Base-by-base conservation (phyloP, 2,329 filamentous ascomycete species). In the Trichothecium sympodiale region DNA sequence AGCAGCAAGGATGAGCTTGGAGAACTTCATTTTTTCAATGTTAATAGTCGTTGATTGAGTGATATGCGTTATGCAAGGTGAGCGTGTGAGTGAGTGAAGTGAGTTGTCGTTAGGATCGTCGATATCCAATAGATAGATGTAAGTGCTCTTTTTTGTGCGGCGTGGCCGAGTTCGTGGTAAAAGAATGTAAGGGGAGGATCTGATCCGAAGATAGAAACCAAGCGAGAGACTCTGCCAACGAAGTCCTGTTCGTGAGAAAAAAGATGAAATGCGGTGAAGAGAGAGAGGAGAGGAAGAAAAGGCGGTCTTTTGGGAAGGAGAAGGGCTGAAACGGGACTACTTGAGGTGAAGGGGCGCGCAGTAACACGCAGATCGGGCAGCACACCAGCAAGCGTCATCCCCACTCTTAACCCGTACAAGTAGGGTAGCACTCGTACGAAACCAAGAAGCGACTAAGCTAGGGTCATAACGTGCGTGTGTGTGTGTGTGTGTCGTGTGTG, bases 141-240 rank as follows among this genome's bases (percentile, higher is more conserved):
- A 25, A 25, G 20, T 25, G 20, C 6, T 6, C 10, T 25, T 6
- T 25, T 25, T 25, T 25, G 20, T 25, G 20, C 20, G 20, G 20
- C 20, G 20, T 25, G 10, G 20, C 20, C 20, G 20, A 10, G 20
- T 6, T 25, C 10, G 20, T 25, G 20, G 20, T 25, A 25, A 25
- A 25, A 25, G 20, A 25, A 25, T 25, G 20, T 25, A 25, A 6
- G 10, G 43, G 48, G 46, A 43, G 34, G 20, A 25, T 10, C 20
- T 37, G 38, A 30, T 38, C 38, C 37, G 37, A 39, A 29, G 37
- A 40, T 37, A 36, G 35, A 40, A 34, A 34, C 31, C 40, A 5
- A 30, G 23, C 18, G 17, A 12, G 33, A 60, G 65, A 69, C 68
- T 71, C 64, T 71, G 68, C 68, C 68, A 71, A 71, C 68, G 68